Percentiles rank a stretch among this genome's conserved stretches.
These are phyloP conservation scores for Pyrus communis DNA, from an alignment of 306 rosid species.

Conservation along the genomic window DNA sequence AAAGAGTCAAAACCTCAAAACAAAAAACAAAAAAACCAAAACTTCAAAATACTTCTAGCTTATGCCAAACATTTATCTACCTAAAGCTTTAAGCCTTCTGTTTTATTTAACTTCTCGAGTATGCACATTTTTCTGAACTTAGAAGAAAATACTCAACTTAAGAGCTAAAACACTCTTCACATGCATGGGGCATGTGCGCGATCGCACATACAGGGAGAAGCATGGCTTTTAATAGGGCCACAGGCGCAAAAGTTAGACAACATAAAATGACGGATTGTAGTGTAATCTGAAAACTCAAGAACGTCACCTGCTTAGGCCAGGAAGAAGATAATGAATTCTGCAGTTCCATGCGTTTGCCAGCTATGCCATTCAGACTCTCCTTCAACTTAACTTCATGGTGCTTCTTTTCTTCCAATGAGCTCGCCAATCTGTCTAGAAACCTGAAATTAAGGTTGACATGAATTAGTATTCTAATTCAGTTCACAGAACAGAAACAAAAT, in stretches of 20 bases:
- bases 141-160: not conserved
- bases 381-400: conserved; percentile 81
- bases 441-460: conserved; percentile 40
- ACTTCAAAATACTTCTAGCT: not conserved
- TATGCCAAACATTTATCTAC: not conserved
- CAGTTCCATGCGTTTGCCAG: conserved; percentile 77
- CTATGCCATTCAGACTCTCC: conserved; percentile 78
- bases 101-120: not conserved
- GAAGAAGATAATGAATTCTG: conserved; percentile 82
- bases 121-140: not conserved
- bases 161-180: not conserved
- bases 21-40: not conserved
- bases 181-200: not conserved
- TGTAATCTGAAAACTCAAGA: not conserved
- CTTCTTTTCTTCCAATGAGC: conserved; percentile 82
- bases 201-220: not conserved
- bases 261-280: too few relatives aligned
- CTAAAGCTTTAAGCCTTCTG: not conserved
- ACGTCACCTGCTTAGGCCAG: conserved; percentile 90
- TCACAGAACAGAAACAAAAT: not conserved
- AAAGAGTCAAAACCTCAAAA: too few relatives aligned
- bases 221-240: not conserved
- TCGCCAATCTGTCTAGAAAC: conserved; percentile 75
- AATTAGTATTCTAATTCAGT: not conserved
- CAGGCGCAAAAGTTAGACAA: not conserved